Evolutionary conservation across 1,139 yeast species (phyloP), one percentile per base, ranked within the genome.

Genomic region (Groenewaldozyma sp.): DNA sequence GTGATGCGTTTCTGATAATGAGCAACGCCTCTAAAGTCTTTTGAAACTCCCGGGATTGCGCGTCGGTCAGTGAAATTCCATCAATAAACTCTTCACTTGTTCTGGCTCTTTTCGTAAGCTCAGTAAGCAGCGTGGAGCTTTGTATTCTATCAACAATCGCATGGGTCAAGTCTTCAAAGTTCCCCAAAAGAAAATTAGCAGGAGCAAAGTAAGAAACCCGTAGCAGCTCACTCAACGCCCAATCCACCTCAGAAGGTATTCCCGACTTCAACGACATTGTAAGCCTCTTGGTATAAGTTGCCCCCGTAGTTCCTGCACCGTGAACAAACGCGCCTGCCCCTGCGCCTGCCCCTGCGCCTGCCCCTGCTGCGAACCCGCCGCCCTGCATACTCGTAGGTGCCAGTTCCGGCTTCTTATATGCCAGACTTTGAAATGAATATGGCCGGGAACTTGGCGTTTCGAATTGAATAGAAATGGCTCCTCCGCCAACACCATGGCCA

Each of bases 1-100:
- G 93, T 2, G 82, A 73, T 41, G 84, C 65, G 58, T 91, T 91
- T 53, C 97, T 70, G 42, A 91, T 65, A 18, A 84, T 72, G 42
- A 91, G 67, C 39, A 82, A 68, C 2, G 83, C 70, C 54, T 82
- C 87, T 38, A 79, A 65, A 40, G 78, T 68, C 47, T 64, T 56
- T 35, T 69, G 71, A 37, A 70, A 67, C 19, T 45, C 53, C 29
- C 62, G 55, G 17, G 58, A 60, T 9, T 51, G 55, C n/a, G 38
- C 45, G 26, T 49, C 56, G 34, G 51, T 37, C 35, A 34, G 37
- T 10, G 40, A 43, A 35, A 47, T 24, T 16, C 40, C 38, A 33
- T 48, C 54, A 3, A 52, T 41, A 13, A 47, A 36, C 4, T 46
- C 44, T 17, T 37, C 38, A 24, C 21, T 21, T 4, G 36, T 37